Evolutionary conservation across 2,329 filamentous ascomycete genomes (phyloP), one percentile per base, ranked within the genome.

Genomic region (Trichoderma pleuroti): DNA sequence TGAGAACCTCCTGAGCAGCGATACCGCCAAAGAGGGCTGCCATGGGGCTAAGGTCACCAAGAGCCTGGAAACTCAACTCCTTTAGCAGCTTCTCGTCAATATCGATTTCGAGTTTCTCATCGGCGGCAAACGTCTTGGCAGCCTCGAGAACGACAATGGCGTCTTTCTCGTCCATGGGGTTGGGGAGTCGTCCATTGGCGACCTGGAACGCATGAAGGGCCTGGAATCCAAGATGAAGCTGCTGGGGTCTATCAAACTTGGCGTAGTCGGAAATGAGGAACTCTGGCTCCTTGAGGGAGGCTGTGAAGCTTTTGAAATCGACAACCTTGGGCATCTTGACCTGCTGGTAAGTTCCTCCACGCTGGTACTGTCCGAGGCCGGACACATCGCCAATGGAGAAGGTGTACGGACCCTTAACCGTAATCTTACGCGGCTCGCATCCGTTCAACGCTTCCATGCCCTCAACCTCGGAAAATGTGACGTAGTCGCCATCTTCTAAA

Each of bases 291-390:
- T 93, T 93, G 70, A 98, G 82, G 72, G 97, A 89, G 66, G 88
- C 84, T 54, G 90, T 90, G 70, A 98, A 88, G 52, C 90, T 86
- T 84, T 97, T 93, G 83, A 98, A 99, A 79, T 96, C 88, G 77
- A 98, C 83, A 68, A 93, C 88, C 84, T 96, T 97, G 64, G 96
- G 96, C 95, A 98, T 98, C 87, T 98, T 99, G 81, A 98, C 96
- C 81, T 99, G 96, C 49, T 93, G 91, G 81, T 92, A 99, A 72
- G 97, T 88, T 72, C 96, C 96, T 60, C 95, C 95, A 65, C 92
- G 88, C 84, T 93, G 85, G 84, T 99, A 99, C 76, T 92, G 87
- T 42, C 96, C 96, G 42, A 98, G 86, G 7, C 89, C 91, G 28
- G 92, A 93, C 11, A 98, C 93, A 79, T 98, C 93, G 54, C 95